Evolutionary conservation across 23 red algal species (phyloP).

Genomic region (Chondrus crispus): DNA sequence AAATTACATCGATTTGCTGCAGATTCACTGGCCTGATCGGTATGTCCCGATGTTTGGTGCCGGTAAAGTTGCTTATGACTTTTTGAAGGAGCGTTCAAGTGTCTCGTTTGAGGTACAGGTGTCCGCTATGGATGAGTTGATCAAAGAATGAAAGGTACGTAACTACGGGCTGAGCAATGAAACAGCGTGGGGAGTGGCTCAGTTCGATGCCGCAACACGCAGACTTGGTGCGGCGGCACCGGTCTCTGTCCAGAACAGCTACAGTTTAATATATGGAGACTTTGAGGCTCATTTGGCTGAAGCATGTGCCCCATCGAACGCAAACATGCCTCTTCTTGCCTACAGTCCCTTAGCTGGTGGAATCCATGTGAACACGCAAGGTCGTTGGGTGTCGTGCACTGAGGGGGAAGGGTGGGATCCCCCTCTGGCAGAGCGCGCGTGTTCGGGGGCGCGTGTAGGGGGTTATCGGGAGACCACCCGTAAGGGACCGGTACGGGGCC

Average conservation of each 20-base stretch:
- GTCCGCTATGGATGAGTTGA: conserved; percentile 61
- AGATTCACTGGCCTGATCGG: conserved; percentile 97
- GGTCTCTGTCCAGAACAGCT: conserved; percentile 86
- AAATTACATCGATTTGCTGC: conserved; percentile 88
- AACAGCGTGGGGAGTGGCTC: conserved; percentile 68
- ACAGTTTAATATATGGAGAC: conserved; percentile 74
- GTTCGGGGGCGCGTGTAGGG: too few relatives aligned
- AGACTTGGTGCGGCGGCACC: conserved; percentile 33
- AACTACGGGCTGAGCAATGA: conserved; percentile 93
- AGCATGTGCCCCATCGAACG: conserved; percentile 59
- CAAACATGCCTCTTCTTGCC: conserved; percentile 56
- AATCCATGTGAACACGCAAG: too few relatives aligned
- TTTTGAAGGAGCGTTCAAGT: conserved; percentile 23
- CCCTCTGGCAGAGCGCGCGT: too few relatives aligned
- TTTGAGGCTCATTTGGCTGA: conserved; percentile 76
- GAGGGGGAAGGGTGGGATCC: too few relatives aligned
- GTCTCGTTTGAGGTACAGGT: conserved; percentile 70
- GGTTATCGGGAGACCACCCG: too few relatives aligned
- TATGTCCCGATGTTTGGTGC: conserved; percentile 88
- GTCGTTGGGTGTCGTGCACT: too few relatives aligned
- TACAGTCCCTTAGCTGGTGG: conserved; percentile 89
- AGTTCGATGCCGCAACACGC: conserved; percentile 24
- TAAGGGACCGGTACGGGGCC: too few relatives aligned
- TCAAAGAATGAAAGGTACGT: conserved; percentile 63
- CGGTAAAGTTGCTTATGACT: conserved; percentile 70